phyloP scores from a whole-genome alignment of 164 flowering plant genomes.

The Stephania japonica region DNA sequence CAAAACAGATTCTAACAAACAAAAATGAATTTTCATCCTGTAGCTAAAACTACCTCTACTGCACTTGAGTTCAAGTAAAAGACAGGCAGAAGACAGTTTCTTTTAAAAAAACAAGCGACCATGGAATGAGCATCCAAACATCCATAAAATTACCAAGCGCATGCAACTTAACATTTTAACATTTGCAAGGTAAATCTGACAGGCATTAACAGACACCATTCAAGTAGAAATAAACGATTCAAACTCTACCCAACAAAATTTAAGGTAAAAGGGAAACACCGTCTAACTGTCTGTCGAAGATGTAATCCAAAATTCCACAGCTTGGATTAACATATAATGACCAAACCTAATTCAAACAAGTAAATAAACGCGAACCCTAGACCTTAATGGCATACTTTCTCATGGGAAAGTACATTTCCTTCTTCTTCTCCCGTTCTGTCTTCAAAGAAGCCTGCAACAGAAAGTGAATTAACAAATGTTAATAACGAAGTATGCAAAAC shows the following conservation, averaged over 20 bases:
- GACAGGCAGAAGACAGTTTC: too few relatives aligned
- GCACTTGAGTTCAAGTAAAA: too few relatives aligned
- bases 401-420: slow-evolving; percentile 33
- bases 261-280: background rate
- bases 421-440: slow-evolving; percentile 39
- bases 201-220: background rate
- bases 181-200: background rate
- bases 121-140: too few relatives aligned
- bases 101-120: too few relatives aligned
- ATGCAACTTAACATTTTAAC: too few relatives aligned
- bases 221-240: background rate
- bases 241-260: background rate
- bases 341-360: background rate
- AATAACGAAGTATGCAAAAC: background rate
- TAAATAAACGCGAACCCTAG: background rate
- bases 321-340: background rate
- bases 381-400: slow-evolving; percentile 43
- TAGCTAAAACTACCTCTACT: too few relatives aligned
- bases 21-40: too few relatives aligned
- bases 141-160: too few relatives aligned
- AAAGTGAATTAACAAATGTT: background rate
- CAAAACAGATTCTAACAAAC: too few relatives aligned
- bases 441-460: slow-evolving; percentile 55
- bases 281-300: background rate
- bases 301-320: background rate